Evolutionary conservation across 208 protist genomes (phyloP), one percentile per base, ranked within the genome.

Genomic region (Angomonas ambiguus): DNA sequence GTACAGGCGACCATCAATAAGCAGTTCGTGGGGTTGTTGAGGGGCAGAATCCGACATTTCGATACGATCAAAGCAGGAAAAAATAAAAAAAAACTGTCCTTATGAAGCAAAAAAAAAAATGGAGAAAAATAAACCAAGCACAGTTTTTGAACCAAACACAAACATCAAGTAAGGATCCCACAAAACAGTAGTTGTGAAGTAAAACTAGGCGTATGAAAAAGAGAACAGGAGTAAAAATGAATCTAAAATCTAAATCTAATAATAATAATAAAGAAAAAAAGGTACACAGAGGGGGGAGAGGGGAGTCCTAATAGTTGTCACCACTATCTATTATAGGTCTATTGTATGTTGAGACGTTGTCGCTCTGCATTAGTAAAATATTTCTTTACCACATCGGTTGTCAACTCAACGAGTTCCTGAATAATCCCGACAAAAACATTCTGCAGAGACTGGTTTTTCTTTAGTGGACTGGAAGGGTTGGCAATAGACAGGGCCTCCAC

Each of bases 321-420:
- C 28, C 32, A 67, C 0, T 49, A 34, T 4, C 53, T n/a, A n/a
- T n/a, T n/a, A n/a, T n/a, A n/a, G n/a, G 38, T 30, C 16, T 51
- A 75, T 28, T 64, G 33, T 6, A 94, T 51, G 32, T 74, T 80
- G 11, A 90, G 64, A 1, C 84, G 84, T 57, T 88, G 82, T 65
- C 88, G 88, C 55, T 94, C 88, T 2, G 79, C 59, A 0, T 45
- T 45, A 1, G 88, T 91, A 27, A 91, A 64, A 67, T 80, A 86
- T 28, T 69, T 62, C 5, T 53, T 51, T 28, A 91, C 67, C 55
- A 94, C 74, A 16, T 61, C 64, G 2, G 62, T 62, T n/a, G 75
- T 68, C 27, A 94, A 59, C 35, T 77, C 70, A n/a, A 80, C 70
- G 34, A 94, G 61, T 71, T 94, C 88, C 0, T 67, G 61, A 8